Conservation (phyloP, 768 basidiomycete genomes). For the Termitomyces sp. region DNA sequence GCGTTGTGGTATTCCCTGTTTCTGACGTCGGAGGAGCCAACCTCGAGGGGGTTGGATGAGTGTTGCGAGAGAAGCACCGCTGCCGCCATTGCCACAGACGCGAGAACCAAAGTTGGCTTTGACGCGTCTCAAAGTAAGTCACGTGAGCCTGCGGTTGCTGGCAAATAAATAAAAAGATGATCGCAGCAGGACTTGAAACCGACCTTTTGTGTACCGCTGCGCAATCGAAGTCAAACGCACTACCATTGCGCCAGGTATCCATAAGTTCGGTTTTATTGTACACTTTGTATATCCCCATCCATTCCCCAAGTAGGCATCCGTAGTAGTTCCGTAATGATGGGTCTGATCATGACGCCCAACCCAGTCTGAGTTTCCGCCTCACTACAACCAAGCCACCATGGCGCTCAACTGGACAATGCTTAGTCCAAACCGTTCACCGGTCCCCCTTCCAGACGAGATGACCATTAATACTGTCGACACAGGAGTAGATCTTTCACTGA, state of each 20-base stretch:
- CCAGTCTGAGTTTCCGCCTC: not conserved
- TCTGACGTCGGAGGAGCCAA: constrained; percentile 52
- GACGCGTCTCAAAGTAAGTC: constrained; percentile 10
- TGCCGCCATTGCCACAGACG: constrained; percentile 25
- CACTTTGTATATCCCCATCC: too few species aligned
- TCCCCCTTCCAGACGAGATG: constrained; percentile 61
- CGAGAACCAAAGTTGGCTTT: not conserved
- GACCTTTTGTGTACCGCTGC: constrained; percentile 85
- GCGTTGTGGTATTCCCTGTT: constrained; percentile 41
- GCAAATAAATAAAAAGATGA: constrained; percentile 33
- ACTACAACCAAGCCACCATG: constrained; percentile 36
- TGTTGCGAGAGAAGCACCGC: constrained; percentile 55
- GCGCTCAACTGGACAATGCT: constrained; percentile 79
- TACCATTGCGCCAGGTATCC: too few species aligned
- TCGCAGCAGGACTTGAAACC: constrained; percentile 95
- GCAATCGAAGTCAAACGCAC: too few species aligned
- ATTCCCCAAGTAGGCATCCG: too few species aligned
- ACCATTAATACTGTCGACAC: constrained; percentile 49
- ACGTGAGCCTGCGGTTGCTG: constrained; percentile 9
- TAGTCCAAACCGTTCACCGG: constrained; percentile 46
- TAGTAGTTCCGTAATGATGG: not conserved
- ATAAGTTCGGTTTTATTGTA: too few species aligned
- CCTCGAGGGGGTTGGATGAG: constrained; percentile 71
- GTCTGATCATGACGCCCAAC: not conserved
- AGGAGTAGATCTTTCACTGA: constrained; percentile 53